These are phyloP conservation scores for Myxozyma vanderwaltii DNA, from an alignment of 805 yeast genomes.

Conservation along the genomic window DNA sequence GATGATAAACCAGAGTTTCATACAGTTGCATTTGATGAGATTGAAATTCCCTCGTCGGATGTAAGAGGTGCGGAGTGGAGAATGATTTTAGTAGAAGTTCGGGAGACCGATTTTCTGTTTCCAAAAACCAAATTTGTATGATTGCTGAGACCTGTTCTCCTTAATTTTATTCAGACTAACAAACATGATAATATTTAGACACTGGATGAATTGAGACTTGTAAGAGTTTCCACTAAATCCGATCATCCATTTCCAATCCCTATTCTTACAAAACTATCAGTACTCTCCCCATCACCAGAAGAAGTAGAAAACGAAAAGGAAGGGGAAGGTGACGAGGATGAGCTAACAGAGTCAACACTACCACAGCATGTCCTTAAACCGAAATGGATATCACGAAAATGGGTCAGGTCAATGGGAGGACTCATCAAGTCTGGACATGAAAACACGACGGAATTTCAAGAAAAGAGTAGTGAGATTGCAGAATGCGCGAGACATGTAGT, in stretches of 20 bases:
- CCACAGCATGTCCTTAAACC: background rate
- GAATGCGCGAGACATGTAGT: background rate
- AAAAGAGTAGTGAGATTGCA: background rate
- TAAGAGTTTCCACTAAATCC: background rate
- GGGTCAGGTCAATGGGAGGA: background rate
- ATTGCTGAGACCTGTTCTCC: no score
- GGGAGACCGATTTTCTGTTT: conserved; percentile 3
- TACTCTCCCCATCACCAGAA: background rate
- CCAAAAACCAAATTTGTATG: conserved; percentile 5
- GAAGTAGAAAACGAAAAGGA: no score
- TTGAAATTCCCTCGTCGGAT: background rate
- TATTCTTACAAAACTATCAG: background rate
- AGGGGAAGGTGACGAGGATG: no score
- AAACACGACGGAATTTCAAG: background rate
- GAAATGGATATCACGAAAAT: background rate
- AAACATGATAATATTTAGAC: background rate
- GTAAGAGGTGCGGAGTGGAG: conserved; percentile 1
- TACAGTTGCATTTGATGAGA: conserved; percentile 4
- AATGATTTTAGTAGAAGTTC: conserved; percentile 5
- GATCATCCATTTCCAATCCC: background rate
- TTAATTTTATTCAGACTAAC: background rate
- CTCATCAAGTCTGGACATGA: background rate
- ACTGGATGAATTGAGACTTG: background rate
- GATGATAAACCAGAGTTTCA: conserved; percentile 3
- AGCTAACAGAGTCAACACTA: no score